Base-by-base conservation (phyloP, 2,329 filamentous ascomycete species). In the Aureobasidium melanogenum region DNA sequence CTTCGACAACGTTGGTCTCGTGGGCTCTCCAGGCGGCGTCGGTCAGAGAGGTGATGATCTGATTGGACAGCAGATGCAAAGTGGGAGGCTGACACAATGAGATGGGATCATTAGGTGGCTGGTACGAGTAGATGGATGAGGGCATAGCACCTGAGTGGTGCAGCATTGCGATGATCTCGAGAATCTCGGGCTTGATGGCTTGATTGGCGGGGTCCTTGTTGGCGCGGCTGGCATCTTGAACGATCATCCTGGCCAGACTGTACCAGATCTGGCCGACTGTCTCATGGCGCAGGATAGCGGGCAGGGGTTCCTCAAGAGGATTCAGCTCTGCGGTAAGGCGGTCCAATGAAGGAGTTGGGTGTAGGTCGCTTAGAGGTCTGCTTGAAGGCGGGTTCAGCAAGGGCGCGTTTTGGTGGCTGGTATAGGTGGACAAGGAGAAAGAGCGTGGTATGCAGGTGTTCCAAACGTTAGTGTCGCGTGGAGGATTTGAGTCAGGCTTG, bases 21-120 rank as follows among this genome's bases (percentile, higher is more conserved):
- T 78, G 77, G 7, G 76, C 77, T 55, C 72, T 73, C 79, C 77
- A 80, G 1, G 75, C 75, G 3, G 79, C 79, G 67, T 81, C 79
- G 5, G 79, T 79, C 36, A 81, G 67, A 4, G 78, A 77, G 0
- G 75, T 77, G 28, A 81, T 66, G 36, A 81, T 81, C 19, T 75
- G 73, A 4, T 76, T 75, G 2, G 77, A 79, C 0, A 81, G 69
- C 32, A 80, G 67, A 58, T 78, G 75, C 3, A 81, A 70, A 6
- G 76, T 75, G 4, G 79, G 79, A 32, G 79, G 78, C 63, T 79
- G 77, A 60, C 74, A 76, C 6, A 78, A 69, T 10, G 73, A 73
- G 60, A 69, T 69, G 8, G 67, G 66, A 57, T 75, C 70, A 10
- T 68, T 66, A 14, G 68, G 66, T 1, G 73, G 70, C 10, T 67